Evolutionary conservation across 2,329 filamentous ascomycete genomes (phyloP).

Genomic region (Paraphoma chrysanthemicola): DNA sequence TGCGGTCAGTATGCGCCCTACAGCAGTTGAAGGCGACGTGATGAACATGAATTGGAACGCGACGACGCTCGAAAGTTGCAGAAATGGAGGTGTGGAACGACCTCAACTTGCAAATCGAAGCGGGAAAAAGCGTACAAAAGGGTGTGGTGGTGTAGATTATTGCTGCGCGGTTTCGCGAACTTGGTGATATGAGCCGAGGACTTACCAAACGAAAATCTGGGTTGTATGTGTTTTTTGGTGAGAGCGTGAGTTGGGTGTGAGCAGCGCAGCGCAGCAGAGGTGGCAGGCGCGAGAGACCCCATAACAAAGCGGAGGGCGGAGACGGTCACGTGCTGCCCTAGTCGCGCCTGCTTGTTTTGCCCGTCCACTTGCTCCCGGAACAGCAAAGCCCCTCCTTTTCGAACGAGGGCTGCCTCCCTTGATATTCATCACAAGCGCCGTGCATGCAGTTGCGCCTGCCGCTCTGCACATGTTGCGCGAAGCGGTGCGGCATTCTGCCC

Average conservation of each 20-base stretch:
- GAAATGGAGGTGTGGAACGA: conserved; percentile 34
- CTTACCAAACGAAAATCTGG: conserved; percentile 39
- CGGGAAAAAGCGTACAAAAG: conserved; percentile 44
- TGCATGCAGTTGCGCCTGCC: neutral
- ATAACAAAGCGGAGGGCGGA: neutral
- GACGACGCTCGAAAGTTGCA: conserved; percentile 34
- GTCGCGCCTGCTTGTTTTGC: neutral
- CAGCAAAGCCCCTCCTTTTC: neutral
- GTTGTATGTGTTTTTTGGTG: conserved; percentile 33
- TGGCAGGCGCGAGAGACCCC: neutral
- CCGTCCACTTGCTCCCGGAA: neutral
- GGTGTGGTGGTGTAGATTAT: conserved; percentile 34
- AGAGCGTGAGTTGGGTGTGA: conserved; percentile 1
- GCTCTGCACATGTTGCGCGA: neutral
- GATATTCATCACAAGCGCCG: neutral
- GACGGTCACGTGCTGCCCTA: neutral
- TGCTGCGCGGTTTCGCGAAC: conserved; percentile 22
- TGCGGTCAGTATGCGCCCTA: conserved; percentile 39
- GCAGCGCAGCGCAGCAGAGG: conserved; percentile 1
- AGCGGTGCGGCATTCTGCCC: too few relatives aligned
- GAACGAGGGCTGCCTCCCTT: neutral
- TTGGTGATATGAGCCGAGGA: conserved; percentile 34
- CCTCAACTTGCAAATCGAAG: conserved; percentile 34
- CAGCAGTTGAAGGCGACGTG: conserved; percentile 27
- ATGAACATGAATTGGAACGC: conserved; percentile 40